phyloP scores from a whole-genome alignment of 352 stramenopile species.

The Globisporangium nagaii region DNA sequence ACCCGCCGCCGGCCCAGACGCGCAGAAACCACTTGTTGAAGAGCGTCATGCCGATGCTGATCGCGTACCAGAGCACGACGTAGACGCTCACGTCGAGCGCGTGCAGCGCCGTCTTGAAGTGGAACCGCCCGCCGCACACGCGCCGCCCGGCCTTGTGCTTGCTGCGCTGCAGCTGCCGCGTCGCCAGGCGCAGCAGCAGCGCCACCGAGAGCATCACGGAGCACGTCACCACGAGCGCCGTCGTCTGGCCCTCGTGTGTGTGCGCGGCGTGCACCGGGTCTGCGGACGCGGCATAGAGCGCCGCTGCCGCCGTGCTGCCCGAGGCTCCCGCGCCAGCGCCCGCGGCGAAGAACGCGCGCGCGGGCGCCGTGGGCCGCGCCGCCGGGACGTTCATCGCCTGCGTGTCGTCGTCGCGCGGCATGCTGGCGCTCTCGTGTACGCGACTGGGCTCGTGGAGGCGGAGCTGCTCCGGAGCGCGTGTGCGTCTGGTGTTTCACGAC shows the following conservation, averaged over 20 bases:
- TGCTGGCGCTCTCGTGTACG: no score
- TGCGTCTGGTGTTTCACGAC: no score
- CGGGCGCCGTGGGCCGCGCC: not conserved
- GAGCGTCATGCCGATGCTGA: constrained; percentile 83
- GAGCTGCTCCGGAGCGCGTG: no score
- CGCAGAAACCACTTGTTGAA: constrained; percentile 84
- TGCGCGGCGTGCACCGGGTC: not conserved
- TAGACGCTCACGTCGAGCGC: constrained; percentile 67
- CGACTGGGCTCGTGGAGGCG: no score
- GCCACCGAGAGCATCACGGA: constrained; percentile 56
- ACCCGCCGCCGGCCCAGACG: constrained; percentile 61
- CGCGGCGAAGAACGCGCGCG: not conserved
- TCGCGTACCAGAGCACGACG: constrained; percentile 75
- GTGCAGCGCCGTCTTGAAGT: constrained; percentile 27
- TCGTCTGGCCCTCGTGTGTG: constrained; percentile 39
- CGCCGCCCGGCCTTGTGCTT: constrained; percentile 11
- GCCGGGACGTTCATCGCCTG: constrained; percentile 7
- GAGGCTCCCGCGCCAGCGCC: not conserved
- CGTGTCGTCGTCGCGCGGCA: no score
- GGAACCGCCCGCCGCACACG: constrained; percentile 15
- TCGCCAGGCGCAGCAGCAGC: constrained; percentile 33
- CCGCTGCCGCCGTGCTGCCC: not conserved
- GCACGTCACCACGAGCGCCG: constrained; percentile 45
- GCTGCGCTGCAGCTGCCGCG: constrained; percentile 26
- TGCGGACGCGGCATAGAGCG: not conserved